phyloP scores from a whole-genome alignment of 768 basidiomycete species.

The Fistulinella prunicolor region DNA sequence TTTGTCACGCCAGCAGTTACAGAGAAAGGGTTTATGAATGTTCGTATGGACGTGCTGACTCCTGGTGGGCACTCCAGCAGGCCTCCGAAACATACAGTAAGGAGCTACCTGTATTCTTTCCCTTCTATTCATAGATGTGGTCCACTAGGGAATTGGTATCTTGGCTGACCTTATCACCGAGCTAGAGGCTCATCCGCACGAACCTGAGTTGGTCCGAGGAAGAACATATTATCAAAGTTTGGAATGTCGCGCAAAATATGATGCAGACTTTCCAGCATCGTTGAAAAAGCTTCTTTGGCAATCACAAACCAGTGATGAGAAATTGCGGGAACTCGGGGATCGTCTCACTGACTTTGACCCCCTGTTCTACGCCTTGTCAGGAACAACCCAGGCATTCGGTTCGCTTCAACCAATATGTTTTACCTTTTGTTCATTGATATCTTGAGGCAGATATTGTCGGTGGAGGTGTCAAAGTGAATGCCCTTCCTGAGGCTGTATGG shows the following conservation, averaged over 20 bases:
- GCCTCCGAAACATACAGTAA: constrained; percentile 51
- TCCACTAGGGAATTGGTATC: constrained; percentile 45
- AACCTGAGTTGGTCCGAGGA: constrained; percentile 29
- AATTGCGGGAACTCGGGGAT: constrained; percentile 12
- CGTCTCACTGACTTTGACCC: constrained; percentile 23
- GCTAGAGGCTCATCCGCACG: constrained; percentile 44
- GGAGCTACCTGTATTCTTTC: background rate
- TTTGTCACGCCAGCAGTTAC: constrained; percentile 32
- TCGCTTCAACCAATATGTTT: constrained; percentile 1
- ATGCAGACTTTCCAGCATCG: constrained; percentile 31
- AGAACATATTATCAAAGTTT: constrained; percentile 31
- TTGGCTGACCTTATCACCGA: constrained; percentile 45
- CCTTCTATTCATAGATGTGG: background rate
- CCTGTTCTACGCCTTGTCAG: constrained; percentile 14
- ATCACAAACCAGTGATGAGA: constrained; percentile 22
- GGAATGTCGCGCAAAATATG: constrained; percentile 42
- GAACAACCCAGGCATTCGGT: constrained; percentile 32
- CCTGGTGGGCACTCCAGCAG: constrained; percentile 55
- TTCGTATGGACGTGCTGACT: constrained; percentile 41
- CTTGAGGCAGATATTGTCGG: constrained; percentile 39
- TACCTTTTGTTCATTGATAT: constrained; percentile 15
- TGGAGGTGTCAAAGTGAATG: constrained; percentile 45
- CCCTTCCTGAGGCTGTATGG: constrained; percentile 43
- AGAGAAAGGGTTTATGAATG: constrained; percentile 45
- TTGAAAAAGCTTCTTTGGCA: constrained; percentile 19